These are phyloP conservation scores for Darksidea phi DNA, from an alignment of 495 filamentous ascomycete genomes.

Conservation along the genomic window DNA sequence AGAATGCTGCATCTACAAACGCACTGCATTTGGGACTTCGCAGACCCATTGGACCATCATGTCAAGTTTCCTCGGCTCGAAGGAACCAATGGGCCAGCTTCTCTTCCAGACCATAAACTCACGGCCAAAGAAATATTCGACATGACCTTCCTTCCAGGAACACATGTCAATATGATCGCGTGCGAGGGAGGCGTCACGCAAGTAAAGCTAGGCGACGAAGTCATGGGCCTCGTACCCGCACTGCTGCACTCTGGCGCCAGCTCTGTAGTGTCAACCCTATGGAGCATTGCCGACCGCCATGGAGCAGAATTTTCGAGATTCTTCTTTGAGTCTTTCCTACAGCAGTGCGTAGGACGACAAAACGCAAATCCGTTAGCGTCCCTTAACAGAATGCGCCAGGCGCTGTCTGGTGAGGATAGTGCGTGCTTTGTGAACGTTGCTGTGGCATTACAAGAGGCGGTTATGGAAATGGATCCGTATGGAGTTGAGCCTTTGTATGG, in stretches of 20 bases:
- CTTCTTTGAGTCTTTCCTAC: background rate
- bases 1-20: background rate
- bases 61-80: background rate
- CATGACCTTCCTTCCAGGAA: background rate
- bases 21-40: background rate
- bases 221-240: slow-evolving; percentile 4
- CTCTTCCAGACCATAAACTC: background rate
- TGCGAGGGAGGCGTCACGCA: background rate
- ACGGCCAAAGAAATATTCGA: background rate
- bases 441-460: no score
- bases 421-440: no score
- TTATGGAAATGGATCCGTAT: no score
- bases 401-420: no score
- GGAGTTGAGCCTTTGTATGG: no score
- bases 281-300: background rate
- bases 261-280: background rate
- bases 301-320: background rate
- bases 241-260: background rate
- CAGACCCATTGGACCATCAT: background rate
- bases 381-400: no score
- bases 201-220: slow-evolving; percentile 2
- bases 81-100: background rate
- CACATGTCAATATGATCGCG: background rate
- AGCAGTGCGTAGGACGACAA: background rate
- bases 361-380: no score